Percentiles rank a stretch among this genome's conserved stretches.
Conservation (phyloP, 208 protist genomes). For the Sergeia podlipaevii region DNA sequence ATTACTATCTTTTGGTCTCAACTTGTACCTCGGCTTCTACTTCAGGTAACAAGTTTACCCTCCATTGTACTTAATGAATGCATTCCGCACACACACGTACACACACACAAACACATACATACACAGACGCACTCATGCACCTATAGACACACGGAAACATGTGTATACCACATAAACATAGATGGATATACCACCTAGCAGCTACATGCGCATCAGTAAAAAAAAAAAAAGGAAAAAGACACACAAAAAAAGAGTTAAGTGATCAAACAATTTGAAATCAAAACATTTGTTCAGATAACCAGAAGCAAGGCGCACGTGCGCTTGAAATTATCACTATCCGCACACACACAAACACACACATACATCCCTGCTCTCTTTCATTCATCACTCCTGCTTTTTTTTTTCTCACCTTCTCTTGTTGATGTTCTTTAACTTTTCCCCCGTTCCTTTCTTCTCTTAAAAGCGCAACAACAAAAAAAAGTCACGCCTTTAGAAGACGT, state of each 20-base stretch:
- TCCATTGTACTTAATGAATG: too few relatives aligned
- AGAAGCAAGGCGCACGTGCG: not conserved
- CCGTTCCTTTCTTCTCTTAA: not conserved
- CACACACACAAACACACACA: conserved; percentile 1
- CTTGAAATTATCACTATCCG: not conserved
- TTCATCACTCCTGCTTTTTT: conserved; percentile 12
- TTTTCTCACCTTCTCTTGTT: conserved; percentile 4
- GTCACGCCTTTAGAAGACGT: conserved; percentile 19
- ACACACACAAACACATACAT: too few relatives aligned
- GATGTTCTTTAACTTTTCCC: conserved; percentile 1
- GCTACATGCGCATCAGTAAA: conserved; percentile 3
- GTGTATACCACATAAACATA: too few relatives aligned
- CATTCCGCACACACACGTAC: too few relatives aligned
- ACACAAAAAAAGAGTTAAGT: not conserved
- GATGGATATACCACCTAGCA: too few relatives aligned
- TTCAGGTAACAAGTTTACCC: too few relatives aligned
- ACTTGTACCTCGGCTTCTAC: too few relatives aligned
- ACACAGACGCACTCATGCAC: too few relatives aligned
- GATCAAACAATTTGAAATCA: not conserved
- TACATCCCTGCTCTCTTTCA: not conserved
- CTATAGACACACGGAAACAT: too few relatives aligned
- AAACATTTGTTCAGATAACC: not conserved
- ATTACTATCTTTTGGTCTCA: too few relatives aligned
- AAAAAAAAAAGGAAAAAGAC: conserved; percentile 3
- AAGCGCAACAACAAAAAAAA: not conserved